A percentile compares a stretch with the other conserved stretches of the same genome.
Conservation (phyloP, 495 filamentous ascomycete genomes). For the Penicillium parvum region DNA sequence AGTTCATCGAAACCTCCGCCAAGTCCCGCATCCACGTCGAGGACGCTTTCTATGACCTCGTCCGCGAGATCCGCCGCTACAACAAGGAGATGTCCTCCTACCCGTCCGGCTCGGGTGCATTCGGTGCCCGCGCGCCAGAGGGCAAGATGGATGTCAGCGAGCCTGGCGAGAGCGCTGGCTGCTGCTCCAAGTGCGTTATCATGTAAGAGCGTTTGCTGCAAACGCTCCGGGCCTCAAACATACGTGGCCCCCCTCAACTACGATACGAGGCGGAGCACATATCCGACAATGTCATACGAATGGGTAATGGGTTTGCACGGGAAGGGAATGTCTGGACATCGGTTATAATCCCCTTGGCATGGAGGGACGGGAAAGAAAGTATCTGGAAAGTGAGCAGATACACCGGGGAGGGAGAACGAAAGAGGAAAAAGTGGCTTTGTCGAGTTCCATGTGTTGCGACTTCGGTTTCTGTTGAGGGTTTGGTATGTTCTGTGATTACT, state of each 20-base stretch:
- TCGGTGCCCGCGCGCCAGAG: constrained; percentile 58
- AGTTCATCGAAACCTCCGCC: constrained; percentile 98
- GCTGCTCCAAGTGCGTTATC: constrained; percentile 81
- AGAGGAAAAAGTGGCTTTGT: constrained; percentile 13
- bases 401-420: constrained; percentile 4
- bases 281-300: constrained; percentile 6
- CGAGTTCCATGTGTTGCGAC: constrained; percentile 19
- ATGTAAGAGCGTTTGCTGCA: constrained; percentile 61
- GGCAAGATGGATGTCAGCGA: constrained; percentile 75
- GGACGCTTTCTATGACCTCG: constrained; percentile 96
- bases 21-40: constrained; percentile 98
- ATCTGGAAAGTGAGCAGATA: background rate
- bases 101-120: constrained; percentile 58
- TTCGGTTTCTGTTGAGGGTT: background rate
- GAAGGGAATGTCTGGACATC: constrained; percentile 3
- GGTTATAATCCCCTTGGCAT: constrained; percentile 1
- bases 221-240: background rate
- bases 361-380: background rate
- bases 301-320: constrained; percentile 11
- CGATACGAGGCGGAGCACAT: background rate
- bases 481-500: background rate
- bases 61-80: constrained; percentile 93
- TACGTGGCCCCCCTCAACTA: background rate
- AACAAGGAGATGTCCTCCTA: constrained; percentile 95
- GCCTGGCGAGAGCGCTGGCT: constrained; percentile 65